Percentiles rank a stretch among this genome's conserved stretches.
Evolutionary conservation across 192 early-diverging fungal genomes (phyloP).

Genomic region (Mortierella alpina): DNA sequence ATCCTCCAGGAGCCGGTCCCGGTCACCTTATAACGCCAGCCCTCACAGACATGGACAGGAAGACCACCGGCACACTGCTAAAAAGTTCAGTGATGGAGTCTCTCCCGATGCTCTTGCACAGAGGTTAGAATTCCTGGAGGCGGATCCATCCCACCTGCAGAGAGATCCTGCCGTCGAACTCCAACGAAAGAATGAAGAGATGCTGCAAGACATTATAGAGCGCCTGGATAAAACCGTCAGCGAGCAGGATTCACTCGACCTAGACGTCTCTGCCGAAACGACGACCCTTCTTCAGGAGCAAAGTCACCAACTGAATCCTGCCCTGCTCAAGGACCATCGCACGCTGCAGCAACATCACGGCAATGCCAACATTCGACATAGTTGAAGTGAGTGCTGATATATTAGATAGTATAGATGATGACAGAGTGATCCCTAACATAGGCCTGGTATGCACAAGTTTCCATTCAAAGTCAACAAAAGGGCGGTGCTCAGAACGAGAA

Average conservation of each 20-base stretch:
- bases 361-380: background rate
- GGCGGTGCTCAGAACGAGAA: no score
- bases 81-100: background rate
- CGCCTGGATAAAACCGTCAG: background rate
- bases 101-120: slow-evolving; percentile 3
- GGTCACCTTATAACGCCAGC: background rate
- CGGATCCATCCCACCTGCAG: background rate
- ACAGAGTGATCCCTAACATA: no score
- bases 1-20: background rate
- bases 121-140: background rate
- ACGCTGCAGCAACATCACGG: background rate
- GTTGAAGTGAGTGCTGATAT: no score
- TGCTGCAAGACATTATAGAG: slow-evolving; percentile 3
- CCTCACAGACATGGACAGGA: background rate
- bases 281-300: background rate
- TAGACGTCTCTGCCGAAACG: background rate
- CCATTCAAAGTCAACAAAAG: no score
- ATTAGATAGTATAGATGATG: no score
- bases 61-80: background rate
- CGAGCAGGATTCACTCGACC: background rate
- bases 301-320: slow-evolving; percentile 5
- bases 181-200: background rate
- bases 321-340: background rate
- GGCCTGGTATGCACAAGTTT: no score
- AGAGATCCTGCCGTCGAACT: background rate